Evolutionary conservation across 2,329 filamentous ascomycete genomes (phyloP).

Genomic region (Laburnicola sp.): DNA sequence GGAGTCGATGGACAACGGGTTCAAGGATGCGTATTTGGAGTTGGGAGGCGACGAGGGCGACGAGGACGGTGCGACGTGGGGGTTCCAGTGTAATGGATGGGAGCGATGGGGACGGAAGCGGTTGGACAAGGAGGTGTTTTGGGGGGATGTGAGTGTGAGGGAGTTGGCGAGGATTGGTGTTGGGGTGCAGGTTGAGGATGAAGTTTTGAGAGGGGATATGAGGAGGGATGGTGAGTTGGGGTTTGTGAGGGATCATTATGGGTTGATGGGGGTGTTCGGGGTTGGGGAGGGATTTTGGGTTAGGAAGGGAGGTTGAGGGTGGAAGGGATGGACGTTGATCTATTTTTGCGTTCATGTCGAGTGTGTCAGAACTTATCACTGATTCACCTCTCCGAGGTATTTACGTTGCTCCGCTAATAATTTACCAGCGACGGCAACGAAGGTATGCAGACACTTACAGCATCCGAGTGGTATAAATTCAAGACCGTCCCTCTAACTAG

Average conservation of each 20-base stretch:
- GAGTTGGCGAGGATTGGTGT: slow-evolving; percentile 53
- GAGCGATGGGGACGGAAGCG: slow-evolving; percentile 52
- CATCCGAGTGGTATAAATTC: no score
- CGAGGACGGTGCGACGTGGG: slow-evolving; percentile 60
- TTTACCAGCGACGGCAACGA: no score
- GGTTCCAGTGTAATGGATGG: slow-evolving; percentile 52
- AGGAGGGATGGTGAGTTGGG: slow-evolving; percentile 13
- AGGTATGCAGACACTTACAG: no score
- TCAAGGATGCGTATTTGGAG: slow-evolving; percentile 58
- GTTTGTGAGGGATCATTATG: slow-evolving; percentile 56
- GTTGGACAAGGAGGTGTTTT: slow-evolving; percentile 59
- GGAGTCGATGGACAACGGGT: slow-evolving; percentile 51
- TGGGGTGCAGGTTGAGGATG: slow-evolving; percentile 49
- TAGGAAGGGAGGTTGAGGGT: background rate
- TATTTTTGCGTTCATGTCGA: no score
- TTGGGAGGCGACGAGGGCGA: slow-evolving; percentile 54
- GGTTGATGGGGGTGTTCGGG: slow-evolving; percentile 39
- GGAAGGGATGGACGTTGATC: no score
- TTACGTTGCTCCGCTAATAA: no score
- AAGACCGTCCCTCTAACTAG: no score
- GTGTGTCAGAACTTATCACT: no score
- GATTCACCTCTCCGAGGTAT: no score
- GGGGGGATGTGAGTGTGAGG: slow-evolving; percentile 41
- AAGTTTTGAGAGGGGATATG: slow-evolving; percentile 4
- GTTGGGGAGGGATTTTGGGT: slow-evolving; percentile 1